Conservation (phyloP, 2,329 filamentous ascomycete species). For the Neofusicoccum parvum region DNA sequence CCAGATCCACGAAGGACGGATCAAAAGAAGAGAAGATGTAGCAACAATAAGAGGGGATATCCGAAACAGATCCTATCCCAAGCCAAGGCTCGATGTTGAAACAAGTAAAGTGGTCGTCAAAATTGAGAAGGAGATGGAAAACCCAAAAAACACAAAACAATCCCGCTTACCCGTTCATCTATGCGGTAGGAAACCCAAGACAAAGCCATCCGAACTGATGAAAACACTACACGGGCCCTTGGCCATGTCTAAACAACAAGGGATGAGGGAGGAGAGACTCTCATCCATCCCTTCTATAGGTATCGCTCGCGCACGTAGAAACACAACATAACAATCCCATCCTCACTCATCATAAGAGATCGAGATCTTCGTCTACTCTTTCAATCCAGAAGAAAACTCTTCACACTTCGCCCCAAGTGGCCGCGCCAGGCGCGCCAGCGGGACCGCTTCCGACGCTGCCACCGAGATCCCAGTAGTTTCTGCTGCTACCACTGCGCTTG, state of each 20-base stretch:
- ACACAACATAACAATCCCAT: neutral
- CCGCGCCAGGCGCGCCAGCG: constrained; percentile 8
- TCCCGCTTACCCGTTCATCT: constrained; percentile 1
- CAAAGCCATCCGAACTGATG: neutral
- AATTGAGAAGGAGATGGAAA: neutral
- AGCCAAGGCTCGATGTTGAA: no score
- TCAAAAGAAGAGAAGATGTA: neutral
- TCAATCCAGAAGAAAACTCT: neutral
- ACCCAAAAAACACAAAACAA: neutral
- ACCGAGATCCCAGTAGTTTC: constrained; percentile 92
- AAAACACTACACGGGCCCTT: neutral
- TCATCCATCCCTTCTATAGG: constrained; percentile 4
- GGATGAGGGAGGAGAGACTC: neutral
- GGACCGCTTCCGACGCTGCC: constrained; percentile 70
- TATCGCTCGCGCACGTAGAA: neutral
- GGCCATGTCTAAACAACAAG: neutral
- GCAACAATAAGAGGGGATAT: neutral
- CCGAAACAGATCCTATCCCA: neutral
- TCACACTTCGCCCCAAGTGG: constrained; percentile 9
- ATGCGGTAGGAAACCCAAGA: neutral
- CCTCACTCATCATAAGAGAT: neutral
- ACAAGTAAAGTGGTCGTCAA: neutral
- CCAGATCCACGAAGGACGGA: neutral
- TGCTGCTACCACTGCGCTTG: constrained; percentile 68
- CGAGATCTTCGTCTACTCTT: constrained; percentile 12